These are phyloP conservation scores for Allomyces macrogynus DNA, from an alignment of 192 early-diverging fungal species.

Conservation along the genomic window DNA sequence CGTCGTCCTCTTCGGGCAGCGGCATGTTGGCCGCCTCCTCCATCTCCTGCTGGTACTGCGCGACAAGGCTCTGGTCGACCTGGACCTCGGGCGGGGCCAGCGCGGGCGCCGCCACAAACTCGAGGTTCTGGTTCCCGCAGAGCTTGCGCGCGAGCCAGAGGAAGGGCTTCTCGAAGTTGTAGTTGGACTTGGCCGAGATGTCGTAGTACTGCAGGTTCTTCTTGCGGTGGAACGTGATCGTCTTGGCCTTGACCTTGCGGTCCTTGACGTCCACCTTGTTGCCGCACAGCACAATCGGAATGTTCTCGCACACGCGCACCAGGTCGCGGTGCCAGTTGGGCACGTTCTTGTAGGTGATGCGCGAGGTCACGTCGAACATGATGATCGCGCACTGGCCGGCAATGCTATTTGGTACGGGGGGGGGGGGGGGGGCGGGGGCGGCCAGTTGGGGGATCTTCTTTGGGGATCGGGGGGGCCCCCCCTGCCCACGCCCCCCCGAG, in stretches of 20 bases:
- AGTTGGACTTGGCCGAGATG: conserved; percentile 98
- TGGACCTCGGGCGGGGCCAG: conserved; percentile 83
- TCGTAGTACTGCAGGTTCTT: conserved; percentile 99
- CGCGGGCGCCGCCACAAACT: conserved; percentile 94
- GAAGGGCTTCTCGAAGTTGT: conserved; percentile 99
- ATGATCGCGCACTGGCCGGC: conserved; percentile 99
- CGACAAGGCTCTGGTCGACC: conserved; percentile 56
- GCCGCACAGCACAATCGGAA: conserved; percentile 98
- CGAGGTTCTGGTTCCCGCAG: conserved; percentile 75
- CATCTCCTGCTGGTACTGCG: conserved; percentile 64
- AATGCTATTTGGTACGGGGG: conserved; percentile 30
- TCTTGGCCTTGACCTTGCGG: conserved; percentile 99
- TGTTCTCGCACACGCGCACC: no score
- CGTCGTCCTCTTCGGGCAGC: conserved; percentile 65
- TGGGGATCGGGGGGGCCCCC: not conserved
- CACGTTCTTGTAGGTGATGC: conserved; percentile 99
- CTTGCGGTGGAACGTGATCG: conserved; percentile 99
- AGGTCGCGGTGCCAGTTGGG: conserved; percentile 99
- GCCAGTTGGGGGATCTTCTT: not conserved
- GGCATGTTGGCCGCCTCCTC: conserved; percentile 54
- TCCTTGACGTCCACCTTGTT: conserved; percentile 99
- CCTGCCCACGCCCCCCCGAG: no score
- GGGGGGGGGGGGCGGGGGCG: no score
- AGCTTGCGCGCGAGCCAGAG: conserved; percentile 98
- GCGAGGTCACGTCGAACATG: conserved; percentile 99